Evolutionary conservation across 148 eudicot species (phyloP), one percentile per base, ranked within the genome.

Genomic region (Camellia japonica): DNA sequence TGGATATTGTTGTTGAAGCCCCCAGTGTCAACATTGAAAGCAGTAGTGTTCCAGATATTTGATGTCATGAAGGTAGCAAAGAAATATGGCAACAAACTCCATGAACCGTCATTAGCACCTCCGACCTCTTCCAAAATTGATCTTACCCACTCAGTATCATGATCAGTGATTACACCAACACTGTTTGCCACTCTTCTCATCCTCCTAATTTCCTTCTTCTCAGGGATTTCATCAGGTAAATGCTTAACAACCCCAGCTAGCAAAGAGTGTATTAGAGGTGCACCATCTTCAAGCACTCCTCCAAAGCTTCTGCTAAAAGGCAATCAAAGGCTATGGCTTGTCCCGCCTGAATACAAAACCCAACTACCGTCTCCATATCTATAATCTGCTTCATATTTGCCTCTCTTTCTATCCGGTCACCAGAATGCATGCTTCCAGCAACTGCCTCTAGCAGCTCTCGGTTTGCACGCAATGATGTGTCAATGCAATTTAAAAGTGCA

Each of bases 331-430:
- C 91, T 71, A 96, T 84, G 65, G 95, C 97, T 79, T 92, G 99
- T 68, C 99, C 99, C 52, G 99, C 99, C 84, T 96, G 99, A 84
- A 90, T 88, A 86, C 98, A 96, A 85, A 96, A 96, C 79, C 91
- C 93, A 78, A 94, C 85, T 72, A 92, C 90, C 23, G 99, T 96
- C 63, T 96, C 99, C 87, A 94, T 82, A 82, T 96, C 99, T 71
- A 96, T 89, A 55, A 96, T 90, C 82, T 90, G 94, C 88, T 89
- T 96, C 47, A 88, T 87, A 85, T 88, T 92, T 82, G 91, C 87
- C 78, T 94, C 99, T 74, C 90, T 83, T 82, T 96, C 99, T 79
- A 91, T 41, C 19, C 87, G 89, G 79, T 94, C 98, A 52, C 98
- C 99, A 75, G 89, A 87, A 80, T 92, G 94, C 87, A 96, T 88